Base-by-base conservation (phyloP, 2,329 filamentous ascomycete genomes). In the Xylaria sp. region DNA sequence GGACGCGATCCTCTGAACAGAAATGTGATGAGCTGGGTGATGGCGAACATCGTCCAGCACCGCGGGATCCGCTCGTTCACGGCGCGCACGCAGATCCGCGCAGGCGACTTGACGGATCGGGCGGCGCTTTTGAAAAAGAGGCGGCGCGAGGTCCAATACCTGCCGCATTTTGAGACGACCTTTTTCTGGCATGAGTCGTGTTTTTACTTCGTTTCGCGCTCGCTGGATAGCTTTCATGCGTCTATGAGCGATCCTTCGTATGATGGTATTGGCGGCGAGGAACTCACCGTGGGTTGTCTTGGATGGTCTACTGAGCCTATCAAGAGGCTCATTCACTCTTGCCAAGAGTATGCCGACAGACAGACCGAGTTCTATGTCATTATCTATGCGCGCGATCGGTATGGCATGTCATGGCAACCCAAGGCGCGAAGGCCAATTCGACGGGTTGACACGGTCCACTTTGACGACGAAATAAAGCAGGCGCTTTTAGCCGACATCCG, bases 121-220 rank as follows among this genome's bases (percentile, higher is more conserved):
- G 76, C 72, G 2, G 73, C 73, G 0, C 72, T 73, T 11, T 69
- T 78, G 1, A 78, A 76, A 60, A 78, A 76, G 67, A 76, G 74
- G 11, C 70, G 70, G 8, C 71, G 76, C 48, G 68, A 74, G 1
- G 68, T 79, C 2, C 75, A 79, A 59, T 80, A 79, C 52, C 70
- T 74, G 4, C 78, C 78, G 0, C 78, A 79, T 53, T 80, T 76
- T 66, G 72, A 75, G 13, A 72, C 74, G 1, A 68, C 74, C 6
- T 79, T 78, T 76, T 81, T 86, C 63, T 79, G 78, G 73, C 79
- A 80, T 64, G 69, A 74, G 4, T 73, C 77, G 0, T 75, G 73
- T 8, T 63, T 80, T 0, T 76, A 85, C 54, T 68, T 80, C 4
- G 70, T 80, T 9, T 73, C 74, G 1, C 75, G 80, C 8, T 73